Percentiles rank a stretch among this genome's conserved stretches.
Conservation (phyloP, 495 filamentous ascomycete species). For the Neurospora pannonica region DNA sequence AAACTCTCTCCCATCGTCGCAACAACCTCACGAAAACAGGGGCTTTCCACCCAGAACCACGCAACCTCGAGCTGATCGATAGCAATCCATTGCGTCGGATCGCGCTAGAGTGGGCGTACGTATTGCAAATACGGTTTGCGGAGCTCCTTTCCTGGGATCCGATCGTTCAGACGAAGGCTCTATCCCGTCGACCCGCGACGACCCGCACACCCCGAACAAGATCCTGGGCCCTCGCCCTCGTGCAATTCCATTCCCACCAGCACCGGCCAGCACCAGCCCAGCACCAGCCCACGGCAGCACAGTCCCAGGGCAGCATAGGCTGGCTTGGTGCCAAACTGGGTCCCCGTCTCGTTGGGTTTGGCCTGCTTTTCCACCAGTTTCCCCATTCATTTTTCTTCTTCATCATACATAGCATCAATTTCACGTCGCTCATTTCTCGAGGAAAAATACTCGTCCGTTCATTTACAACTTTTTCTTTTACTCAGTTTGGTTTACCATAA, state of each 20-base stretch:
- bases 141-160: not conserved
- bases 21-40: not conserved
- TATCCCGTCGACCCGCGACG: not conserved
- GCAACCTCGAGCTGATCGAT: slow-evolving; percentile 6
- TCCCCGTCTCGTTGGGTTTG: not conserved
- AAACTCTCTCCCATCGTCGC: slow-evolving; percentile 2
- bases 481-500: slow-evolving; percentile 1
- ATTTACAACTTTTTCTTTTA: slow-evolving; percentile 10
- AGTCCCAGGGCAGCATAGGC: not conserved
- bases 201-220: slow-evolving; percentile 14
- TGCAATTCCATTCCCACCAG: not conserved
- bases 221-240: slow-evolving; percentile 8
- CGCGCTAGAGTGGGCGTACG: slow-evolving; percentile 8
- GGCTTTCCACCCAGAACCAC: slow-evolving; percentile 1
- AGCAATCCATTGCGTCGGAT: slow-evolving; percentile 12
- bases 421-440: slow-evolving; percentile 24
- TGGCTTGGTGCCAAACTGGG: not conserved
- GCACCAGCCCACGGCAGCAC: not conserved
- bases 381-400: slow-evolving; percentile 11
- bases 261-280: not conserved
- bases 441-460: slow-evolving; percentile 24
- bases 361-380: slow-evolving; percentile 4
- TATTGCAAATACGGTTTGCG: slow-evolving; percentile 1
- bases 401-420: slow-evolving; percentile 18
- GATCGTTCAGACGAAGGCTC: not conserved